A percentile compares a stretch with the other conserved stretches of the same genome.
phyloP scores from a whole-genome alignment of 1,139 yeast genomes.

The Geotrichum histeridarum region DNA sequence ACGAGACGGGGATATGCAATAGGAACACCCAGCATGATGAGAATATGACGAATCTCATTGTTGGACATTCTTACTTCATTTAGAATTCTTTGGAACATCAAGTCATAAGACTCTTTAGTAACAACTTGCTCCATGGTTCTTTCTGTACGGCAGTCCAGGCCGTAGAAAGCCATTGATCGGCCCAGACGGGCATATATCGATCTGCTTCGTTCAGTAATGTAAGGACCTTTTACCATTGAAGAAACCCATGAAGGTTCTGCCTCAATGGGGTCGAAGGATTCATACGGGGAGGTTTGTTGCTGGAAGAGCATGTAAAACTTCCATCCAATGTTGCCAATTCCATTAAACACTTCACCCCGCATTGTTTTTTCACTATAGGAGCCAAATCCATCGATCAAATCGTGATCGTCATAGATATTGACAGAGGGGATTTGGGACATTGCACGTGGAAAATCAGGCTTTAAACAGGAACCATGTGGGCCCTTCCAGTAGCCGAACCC shows the following conservation, averaged over 20 bases:
- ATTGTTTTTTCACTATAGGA: conserved; percentile 74
- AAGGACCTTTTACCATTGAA: conserved; percentile 51
- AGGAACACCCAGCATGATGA: conserved; percentile 88
- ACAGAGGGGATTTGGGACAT: conserved; percentile 77
- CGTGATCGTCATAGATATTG: conserved; percentile 81
- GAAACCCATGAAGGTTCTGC: conserved; percentile 36
- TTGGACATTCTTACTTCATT: conserved; percentile 49
- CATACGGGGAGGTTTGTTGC: conserved; percentile 43
- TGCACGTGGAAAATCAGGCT: conserved; percentile 65
- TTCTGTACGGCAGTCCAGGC: conserved; percentile 91
- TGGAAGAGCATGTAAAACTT: conserved; percentile 87
- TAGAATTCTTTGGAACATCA: conserved; percentile 55
- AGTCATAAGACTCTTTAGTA: conserved; percentile 51
- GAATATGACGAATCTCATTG: conserved; percentile 63
- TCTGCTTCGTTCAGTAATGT: conserved; percentile 57
- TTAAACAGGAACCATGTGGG: conserved; percentile 55
- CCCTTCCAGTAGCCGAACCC: conserved; percentile 87
- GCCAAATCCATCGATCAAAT: conserved; percentile 93
- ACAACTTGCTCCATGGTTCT: conserved; percentile 60
- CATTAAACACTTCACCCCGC: conserved; percentile 59
- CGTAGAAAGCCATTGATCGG: conserved; percentile 61
- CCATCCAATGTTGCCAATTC: conserved; percentile 73
- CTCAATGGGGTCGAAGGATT: conserved; percentile 19
- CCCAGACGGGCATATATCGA: conserved; percentile 73
- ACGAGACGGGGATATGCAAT: conserved; percentile 90